Conservation (phyloP, 352 stramenopile genomes). For the Pythium biforme region DNA sequence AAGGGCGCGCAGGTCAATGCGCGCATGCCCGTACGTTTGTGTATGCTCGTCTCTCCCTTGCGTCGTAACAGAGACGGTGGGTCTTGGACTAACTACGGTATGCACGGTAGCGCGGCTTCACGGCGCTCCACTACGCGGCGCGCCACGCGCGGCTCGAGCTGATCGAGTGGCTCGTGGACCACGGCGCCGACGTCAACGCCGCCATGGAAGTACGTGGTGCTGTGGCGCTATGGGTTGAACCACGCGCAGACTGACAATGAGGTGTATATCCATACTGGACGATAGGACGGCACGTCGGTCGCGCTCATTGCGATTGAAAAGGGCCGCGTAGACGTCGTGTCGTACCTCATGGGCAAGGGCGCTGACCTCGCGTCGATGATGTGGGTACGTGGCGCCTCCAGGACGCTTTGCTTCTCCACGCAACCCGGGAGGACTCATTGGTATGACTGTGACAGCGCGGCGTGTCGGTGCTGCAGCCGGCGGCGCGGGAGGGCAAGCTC, state of each 20-base stretch:
- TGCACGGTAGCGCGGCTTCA: constrained; percentile 24
- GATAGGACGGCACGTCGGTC: constrained; percentile 16
- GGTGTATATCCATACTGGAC: no score
- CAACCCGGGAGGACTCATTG: background rate
- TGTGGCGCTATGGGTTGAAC: no score
- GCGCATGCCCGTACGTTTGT: constrained; percentile 20
- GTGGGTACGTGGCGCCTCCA: constrained; percentile 6
- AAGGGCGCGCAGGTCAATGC: constrained; percentile 22
- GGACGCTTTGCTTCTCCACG: background rate
- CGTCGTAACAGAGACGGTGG: no score
- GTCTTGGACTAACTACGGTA: no score
- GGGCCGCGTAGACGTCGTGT: constrained; percentile 11
- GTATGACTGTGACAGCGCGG: constrained; percentile 1
- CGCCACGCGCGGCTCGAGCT: constrained; percentile 21
- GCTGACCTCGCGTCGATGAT: constrained; percentile 12
- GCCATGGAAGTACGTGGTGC: constrained; percentile 12
- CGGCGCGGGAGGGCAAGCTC: constrained; percentile 10
- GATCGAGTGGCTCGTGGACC: constrained; percentile 16
- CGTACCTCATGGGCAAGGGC: constrained; percentile 10
- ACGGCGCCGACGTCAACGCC: constrained; percentile 19
- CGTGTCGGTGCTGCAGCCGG: constrained; percentile 15
- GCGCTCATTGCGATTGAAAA: constrained; percentile 18
- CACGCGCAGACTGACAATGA: no score
- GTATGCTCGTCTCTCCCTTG: no score
- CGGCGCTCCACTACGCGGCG: constrained; percentile 21